A percentile compares a stretch with the other conserved stretches of the same genome.
phyloP scores from a whole-genome alignment of 371 early-diverging fungal genomes.

The Actinomucor elegans region DNA sequence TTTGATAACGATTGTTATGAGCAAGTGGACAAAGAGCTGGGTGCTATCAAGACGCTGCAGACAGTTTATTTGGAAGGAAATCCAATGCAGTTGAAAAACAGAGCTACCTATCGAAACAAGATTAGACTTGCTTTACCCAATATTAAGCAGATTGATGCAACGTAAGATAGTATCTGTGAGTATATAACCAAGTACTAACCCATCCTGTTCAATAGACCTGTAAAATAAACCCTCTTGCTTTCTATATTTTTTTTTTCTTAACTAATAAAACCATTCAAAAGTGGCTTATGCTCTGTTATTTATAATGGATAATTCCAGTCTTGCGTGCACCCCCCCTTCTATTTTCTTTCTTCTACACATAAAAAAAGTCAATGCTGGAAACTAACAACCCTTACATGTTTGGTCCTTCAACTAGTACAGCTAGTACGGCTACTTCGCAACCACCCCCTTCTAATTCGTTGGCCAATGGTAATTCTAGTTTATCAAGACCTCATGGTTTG shows the following conservation, averaged over 20 bases:
- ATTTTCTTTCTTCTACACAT: slow-evolving; percentile 1
- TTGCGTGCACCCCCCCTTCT: neutral
- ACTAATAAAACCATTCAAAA: neutral
- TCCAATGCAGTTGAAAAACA: slow-evolving; percentile 79
- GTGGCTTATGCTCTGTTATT: slow-evolving; percentile 9
- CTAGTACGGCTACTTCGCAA: neutral
- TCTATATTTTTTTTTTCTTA: neutral
- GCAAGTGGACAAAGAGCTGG: slow-evolving; percentile 77
- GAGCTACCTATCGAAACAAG: slow-evolving; percentile 86
- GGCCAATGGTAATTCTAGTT: no score
- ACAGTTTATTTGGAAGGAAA: slow-evolving; percentile 97
- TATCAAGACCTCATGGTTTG: no score
- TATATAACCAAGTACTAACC: neutral
- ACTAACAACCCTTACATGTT: slow-evolving; percentile 26
- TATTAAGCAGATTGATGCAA: slow-evolving; percentile 92
- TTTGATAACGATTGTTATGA: slow-evolving; percentile 69
- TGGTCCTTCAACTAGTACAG: slow-evolving; percentile 9
- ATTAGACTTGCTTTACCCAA: slow-evolving; percentile 84
- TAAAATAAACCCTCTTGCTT: slow-evolving; percentile 5
- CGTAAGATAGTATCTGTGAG: slow-evolving; percentile 24
- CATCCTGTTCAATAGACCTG: slow-evolving; percentile 14
- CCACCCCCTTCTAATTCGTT: neutral
- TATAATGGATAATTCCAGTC: neutral
- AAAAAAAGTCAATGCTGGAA: slow-evolving; percentile 25
- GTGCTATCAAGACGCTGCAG: slow-evolving; percentile 54